Base-by-base conservation (phyloP, 768 basidiomycete species). In the Tephrocybe sp. region DNA sequence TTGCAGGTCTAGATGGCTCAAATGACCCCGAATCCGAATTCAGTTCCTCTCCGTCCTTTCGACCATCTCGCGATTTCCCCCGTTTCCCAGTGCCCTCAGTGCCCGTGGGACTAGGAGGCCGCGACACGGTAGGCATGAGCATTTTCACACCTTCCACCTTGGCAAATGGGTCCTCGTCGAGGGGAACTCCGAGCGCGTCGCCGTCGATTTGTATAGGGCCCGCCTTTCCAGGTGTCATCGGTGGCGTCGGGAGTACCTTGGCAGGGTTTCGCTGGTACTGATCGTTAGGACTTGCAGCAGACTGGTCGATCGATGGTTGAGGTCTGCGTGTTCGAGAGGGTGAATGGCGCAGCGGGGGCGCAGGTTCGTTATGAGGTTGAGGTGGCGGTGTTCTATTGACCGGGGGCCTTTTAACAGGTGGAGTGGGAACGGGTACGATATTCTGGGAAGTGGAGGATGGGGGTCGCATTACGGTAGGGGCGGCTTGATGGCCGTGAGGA, bases 111-210 rank as follows among this genome's bases (percentile, higher is more conserved):
- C 46, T 34, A 8, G 47, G 21, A 7, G 51, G 48, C 26, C 41
- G 47, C 15, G 52, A 57, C 9, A 45, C 35, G 26, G 60, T 27
- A 4, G 47, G 61, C 41, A 64, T 68, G 30, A 80, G 27, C 69
- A 85, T 61, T 58, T 60, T 76, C 7, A 84, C 81, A 15, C 79
- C 81, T 32, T 77, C 75, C 0, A 62, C 65, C 57, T 75, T 77
- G 9, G 82, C 83, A 63, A 85, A 84, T 3, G 83, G 77, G 60
- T 80, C 79, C 42, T 75, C 76, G 36, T 76, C 73, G 32, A 76
- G 62, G 22, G 72, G 68, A 5, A 78, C 61, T 7, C 72, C 73
- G 15, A 65, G 63, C 3, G 60, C 55, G n/a, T 61, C 59, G 8
- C 63, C 61, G 19, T 67, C 66, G n/a, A 65, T 35, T 32, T 62